A percentile compares a stretch with the other conserved stretches of the same genome.
phyloP scores from a whole-genome alignment of 2,329 filamentous ascomycete genomes.

The Chaetomiaceae sp. region DNA sequence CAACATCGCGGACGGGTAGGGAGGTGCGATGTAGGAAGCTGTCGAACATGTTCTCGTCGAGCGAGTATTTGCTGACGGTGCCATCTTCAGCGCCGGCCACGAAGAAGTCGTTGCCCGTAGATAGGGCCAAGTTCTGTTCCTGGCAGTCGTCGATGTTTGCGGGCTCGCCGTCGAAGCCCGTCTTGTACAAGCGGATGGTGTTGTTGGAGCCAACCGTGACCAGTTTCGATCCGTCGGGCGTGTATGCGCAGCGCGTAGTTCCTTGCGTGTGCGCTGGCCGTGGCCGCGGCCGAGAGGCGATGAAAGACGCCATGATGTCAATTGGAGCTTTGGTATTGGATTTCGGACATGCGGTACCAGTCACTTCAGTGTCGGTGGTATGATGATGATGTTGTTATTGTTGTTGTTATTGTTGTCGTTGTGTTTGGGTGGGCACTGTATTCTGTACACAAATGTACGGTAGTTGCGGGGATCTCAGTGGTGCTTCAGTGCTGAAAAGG shows the following conservation, averaged over 20 bases:
- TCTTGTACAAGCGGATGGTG: conserved; percentile 86
- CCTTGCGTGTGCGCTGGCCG: conserved; percentile 78
- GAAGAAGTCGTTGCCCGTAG: conserved; percentile 74
- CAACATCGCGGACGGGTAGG: conserved; percentile 81
- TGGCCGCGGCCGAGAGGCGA: conserved; percentile 51
- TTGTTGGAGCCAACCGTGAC: conserved; percentile 93
- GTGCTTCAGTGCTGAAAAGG: neutral
- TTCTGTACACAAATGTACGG: too few relatives aligned
- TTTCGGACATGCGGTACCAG: neutral
- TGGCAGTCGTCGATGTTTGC: conserved; percentile 86
- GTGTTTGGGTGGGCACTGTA: neutral
- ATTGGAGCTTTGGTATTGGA: neutral
- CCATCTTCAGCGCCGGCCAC: conserved; percentile 90
- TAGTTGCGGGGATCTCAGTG: neutral
- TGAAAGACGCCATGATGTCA: conserved; percentile 37
- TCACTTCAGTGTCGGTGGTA: too few relatives aligned
- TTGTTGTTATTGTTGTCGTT: neutral
- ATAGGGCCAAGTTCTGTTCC: conserved; percentile 78
- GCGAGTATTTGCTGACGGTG: conserved; percentile 89
- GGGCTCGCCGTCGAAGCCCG: conserved; percentile 87
- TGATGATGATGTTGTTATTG: too few relatives aligned
- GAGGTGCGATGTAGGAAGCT: conserved; percentile 77
- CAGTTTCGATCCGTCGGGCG: conserved; percentile 77
- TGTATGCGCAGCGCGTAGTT: conserved; percentile 82
- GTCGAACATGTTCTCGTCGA: conserved; percentile 69